phyloP scores from a whole-genome alignment of 2,329 filamentous ascomycete species.

The Alternaria postmessia region DNA sequence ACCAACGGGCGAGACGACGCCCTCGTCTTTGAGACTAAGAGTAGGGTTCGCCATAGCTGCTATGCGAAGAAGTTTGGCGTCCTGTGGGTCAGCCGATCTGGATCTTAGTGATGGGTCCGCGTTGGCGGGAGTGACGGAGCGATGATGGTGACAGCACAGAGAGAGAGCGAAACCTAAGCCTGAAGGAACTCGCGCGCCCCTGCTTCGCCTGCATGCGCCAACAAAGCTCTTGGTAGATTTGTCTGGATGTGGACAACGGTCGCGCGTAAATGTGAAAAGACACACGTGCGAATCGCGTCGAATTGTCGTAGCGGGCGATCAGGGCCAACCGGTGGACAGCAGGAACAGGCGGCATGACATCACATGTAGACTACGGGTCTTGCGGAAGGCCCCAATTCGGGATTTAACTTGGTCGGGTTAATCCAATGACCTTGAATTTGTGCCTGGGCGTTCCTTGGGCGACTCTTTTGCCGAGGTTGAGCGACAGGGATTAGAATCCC shows the following conservation, averaged over 20 bases:
- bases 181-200: conserved; percentile 5
- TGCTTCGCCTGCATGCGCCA: conserved; percentile 11
- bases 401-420: conserved; percentile 3
- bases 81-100: conserved; percentile 3
- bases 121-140: conserved; percentile 3
- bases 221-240: background rate
- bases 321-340: conserved; percentile 3
- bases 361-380: background rate
- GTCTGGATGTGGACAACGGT: conserved; percentile 3
- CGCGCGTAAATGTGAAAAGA: background rate
- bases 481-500: conserved; percentile 2
- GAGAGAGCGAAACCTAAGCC: background rate
- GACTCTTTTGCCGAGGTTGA: conserved; percentile 2
- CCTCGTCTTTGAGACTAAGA: conserved; percentile 11
- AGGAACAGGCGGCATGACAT: conserved; percentile 17
- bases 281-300: conserved; percentile 2
- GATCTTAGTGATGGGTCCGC: background rate
- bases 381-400: background rate
- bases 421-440: background rate
- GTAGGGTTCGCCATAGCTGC: conserved; percentile 28
- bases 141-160: conserved; percentile 9
- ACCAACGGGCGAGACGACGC: conserved; percentile 28
- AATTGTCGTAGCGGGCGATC: conserved; percentile 2
- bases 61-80: background rate
- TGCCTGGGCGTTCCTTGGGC: conserved; percentile 12